phyloP scores from a whole-genome alignment of 257 asterid genomes.

The Haberlea rhodopensis region DNA sequence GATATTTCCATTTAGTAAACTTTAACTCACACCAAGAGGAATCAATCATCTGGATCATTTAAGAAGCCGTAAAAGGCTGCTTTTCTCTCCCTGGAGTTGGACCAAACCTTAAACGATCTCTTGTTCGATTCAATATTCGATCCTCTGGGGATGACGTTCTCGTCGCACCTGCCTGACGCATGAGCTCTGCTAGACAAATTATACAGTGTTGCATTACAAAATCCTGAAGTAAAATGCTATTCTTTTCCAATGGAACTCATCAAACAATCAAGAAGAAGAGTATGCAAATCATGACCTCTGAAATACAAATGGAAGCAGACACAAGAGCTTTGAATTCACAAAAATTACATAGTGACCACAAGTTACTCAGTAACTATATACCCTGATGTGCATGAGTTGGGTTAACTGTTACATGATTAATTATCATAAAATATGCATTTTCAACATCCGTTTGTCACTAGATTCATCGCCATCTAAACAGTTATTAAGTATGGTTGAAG shows the following conservation, averaged over 20 bases:
- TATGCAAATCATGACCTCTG: neutral
- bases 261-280: neutral
- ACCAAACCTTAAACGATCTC: conserved; percentile 56
- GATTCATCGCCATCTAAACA: neutral
- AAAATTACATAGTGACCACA: neutral
- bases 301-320: conserved; percentile 4
- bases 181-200: conserved; percentile 54
- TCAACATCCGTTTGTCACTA: neutral
- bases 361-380: neutral
- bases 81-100: conserved; percentile 66
- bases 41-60: conserved; percentile 9
- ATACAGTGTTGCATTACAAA: conserved; percentile 16
- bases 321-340: neutral
- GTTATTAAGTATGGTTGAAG: neutral
- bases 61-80: conserved; percentile 15
- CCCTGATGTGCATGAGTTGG: neutral
- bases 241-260: neutral
- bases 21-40: conserved; percentile 2
- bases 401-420: neutral
- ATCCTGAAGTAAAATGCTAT: conserved; percentile 8
- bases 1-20: conserved; percentile 9
- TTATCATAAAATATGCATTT: neutral
- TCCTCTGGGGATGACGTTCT: conserved; percentile 86
- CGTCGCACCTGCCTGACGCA: conserved; percentile 75
- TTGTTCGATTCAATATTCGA: conserved; percentile 46